Conservation (phyloP, 148 eudicot species). For the Cornus florida region DNA sequence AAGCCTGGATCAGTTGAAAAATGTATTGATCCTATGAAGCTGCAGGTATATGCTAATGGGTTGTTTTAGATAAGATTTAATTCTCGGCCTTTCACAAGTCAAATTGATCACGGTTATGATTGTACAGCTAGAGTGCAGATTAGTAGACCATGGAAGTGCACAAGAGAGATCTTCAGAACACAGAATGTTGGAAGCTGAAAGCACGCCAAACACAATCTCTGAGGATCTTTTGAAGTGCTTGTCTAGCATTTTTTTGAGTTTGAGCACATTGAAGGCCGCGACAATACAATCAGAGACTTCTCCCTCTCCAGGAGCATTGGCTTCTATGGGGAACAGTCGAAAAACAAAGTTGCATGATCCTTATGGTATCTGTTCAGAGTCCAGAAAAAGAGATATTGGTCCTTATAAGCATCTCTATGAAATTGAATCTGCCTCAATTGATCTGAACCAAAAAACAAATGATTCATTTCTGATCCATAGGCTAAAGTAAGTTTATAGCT, state of each 20-base stretch:
- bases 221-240: slow-evolving; percentile 81
- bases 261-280: slow-evolving; percentile 53
- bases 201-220: slow-evolving; percentile 69
- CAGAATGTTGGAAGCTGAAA: slow-evolving; percentile 32
- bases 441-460: slow-evolving; percentile 60
- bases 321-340: slow-evolving; percentile 29
- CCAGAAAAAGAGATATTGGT: slow-evolving; percentile 62
- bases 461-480: slow-evolving; percentile 70
- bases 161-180: slow-evolving; percentile 30
- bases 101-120: too few relatives aligned
- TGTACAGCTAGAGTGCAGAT: slow-evolving; percentile 30
- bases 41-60: too few relatives aligned
- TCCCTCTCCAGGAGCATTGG: slow-evolving; percentile 31
- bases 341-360: slow-evolving; percentile 57
- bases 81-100: too few relatives aligned
- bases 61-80: too few relatives aligned
- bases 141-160: slow-evolving; percentile 30
- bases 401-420: slow-evolving; percentile 49
- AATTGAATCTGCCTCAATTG: slow-evolving; percentile 64
- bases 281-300: slow-evolving; percentile 34
- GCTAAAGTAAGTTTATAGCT: slow-evolving; percentile 60
- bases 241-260: slow-evolving; percentile 62
- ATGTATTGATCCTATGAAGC: too few relatives aligned
- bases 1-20: too few relatives aligned
- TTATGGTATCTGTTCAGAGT: slow-evolving; percentile 39